Percentiles rank a stretch among this genome's conserved stretches.
phyloP scores from a whole-genome alignment of 805 yeast species.

The Saccharomycopsis babjevae region DNA sequence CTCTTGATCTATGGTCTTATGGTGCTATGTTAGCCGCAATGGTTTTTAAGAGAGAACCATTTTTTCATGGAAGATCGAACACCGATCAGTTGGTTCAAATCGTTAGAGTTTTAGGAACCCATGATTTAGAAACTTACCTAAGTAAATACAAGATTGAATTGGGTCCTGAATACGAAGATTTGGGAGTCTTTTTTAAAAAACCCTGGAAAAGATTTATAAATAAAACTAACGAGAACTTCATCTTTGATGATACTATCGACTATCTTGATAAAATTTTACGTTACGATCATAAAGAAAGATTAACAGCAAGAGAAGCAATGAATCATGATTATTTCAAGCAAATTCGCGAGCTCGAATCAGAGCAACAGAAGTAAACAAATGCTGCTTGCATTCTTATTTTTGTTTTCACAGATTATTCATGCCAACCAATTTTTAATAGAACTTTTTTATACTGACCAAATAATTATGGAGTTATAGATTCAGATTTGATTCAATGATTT shows the following conservation, averaged over 20 bases:
- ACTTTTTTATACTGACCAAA: background rate
- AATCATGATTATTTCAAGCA: conserved; percentile 54
- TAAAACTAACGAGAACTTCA: conserved; percentile 40
- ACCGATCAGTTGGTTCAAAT: conserved; percentile 88
- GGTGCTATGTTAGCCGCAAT: conserved; percentile 90
- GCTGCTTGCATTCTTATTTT: background rate
- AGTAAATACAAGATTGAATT: conserved; percentile 59
- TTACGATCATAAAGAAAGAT: conserved; percentile 80
- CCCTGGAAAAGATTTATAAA: conserved; percentile 59
- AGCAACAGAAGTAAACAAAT: background rate
- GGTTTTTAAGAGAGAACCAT: conserved; percentile 82
- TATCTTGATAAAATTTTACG: conserved; percentile 62
- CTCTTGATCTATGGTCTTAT: conserved; percentile 81
- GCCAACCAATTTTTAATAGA: background rate
- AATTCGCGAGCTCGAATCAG: conserved; percentile 8
- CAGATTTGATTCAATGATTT: background rate
- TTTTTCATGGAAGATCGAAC: conserved; percentile 85
- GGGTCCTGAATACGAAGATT: conserved; percentile 69
- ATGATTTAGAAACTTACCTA: conserved; percentile 56
- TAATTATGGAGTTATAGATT: background rate
- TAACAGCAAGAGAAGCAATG: conserved; percentile 86
- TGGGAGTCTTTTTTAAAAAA: conserved; percentile 52
- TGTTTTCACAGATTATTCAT: background rate
- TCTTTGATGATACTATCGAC: conserved; percentile 50
- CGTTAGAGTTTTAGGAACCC: conserved; percentile 79